Percentiles rank a stretch among this genome's conserved stretches.
Evolutionary conservation across 2,329 filamentous ascomycete species (phyloP).

Genomic region (Bipolaris oryzae): DNA sequence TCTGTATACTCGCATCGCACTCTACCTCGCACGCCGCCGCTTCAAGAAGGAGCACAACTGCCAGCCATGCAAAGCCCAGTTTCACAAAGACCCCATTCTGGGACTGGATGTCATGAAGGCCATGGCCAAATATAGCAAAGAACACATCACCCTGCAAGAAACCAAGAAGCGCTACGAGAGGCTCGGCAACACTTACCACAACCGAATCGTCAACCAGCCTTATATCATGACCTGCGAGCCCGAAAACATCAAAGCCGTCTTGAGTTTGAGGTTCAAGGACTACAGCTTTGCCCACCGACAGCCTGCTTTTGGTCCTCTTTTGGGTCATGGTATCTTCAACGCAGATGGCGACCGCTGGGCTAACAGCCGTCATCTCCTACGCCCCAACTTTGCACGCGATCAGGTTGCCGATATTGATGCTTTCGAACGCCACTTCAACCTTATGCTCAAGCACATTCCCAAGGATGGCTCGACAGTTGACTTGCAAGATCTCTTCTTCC

Average conservation of each 20-base stretch:
- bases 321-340: slow-evolving; percentile 56
- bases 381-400: slow-evolving; percentile 60
- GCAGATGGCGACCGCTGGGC: slow-evolving; percentile 52
- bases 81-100: slow-evolving; percentile 61
- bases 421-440: slow-evolving; percentile 65
- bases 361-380: slow-evolving; percentile 55
- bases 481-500: slow-evolving; percentile 54
- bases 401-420: slow-evolving; percentile 61
- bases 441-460: slow-evolving; percentile 66
- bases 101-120: slow-evolving; percentile 58
- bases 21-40: slow-evolving; percentile 46
- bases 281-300: slow-evolving; percentile 50
- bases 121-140: slow-evolving; percentile 48
- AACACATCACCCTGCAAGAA: slow-evolving; percentile 28
- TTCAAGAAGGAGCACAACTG: slow-evolving; percentile 55
- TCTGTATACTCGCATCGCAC: slow-evolving; percentile 41
- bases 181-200: slow-evolving; percentile 51
- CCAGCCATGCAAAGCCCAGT: slow-evolving; percentile 52
- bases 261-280: slow-evolving; percentile 55
- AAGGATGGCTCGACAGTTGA: slow-evolving; percentile 54
- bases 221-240: slow-evolving; percentile 54
- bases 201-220: slow-evolving; percentile 37
- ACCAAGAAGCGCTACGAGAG: slow-evolving; percentile 33
- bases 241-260: slow-evolving; percentile 56
- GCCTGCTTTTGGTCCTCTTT: slow-evolving; percentile 47